Evolutionary conservation across 2,329 filamentous ascomycete genomes (phyloP).

Genomic region (Daldinia sp.): DNA sequence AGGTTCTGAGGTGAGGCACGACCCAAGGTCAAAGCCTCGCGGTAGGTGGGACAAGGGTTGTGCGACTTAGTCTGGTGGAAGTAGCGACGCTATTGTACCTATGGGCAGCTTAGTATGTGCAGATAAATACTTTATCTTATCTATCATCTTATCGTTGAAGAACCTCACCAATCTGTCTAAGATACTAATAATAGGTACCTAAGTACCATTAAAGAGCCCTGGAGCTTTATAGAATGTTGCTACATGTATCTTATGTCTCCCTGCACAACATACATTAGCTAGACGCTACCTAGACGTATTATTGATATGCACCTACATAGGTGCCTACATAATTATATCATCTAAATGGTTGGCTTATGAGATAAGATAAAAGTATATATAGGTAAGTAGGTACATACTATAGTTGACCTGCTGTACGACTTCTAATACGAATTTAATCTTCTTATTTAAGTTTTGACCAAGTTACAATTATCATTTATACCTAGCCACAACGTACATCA

Average conservation of each 20-base stretch:
- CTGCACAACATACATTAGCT: not conserved
- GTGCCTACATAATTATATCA: not conserved
- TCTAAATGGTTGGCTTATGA: not conserved
- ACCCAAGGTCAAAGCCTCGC: slow-evolving; percentile 31
- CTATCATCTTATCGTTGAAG: not conserved
- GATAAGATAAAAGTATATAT: not conserved
- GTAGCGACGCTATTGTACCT: not conserved
- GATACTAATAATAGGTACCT: no score
- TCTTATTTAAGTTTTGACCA: not conserved
- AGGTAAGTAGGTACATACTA: no score
- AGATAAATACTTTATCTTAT: not conserved
- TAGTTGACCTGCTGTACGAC: not conserved
- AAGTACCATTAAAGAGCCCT: no score
- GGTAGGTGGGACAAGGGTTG: slow-evolving; percentile 24
- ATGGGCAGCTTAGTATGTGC: not conserved
- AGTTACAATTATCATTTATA: not conserved
- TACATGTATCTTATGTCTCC: no score
- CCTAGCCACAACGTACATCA: not conserved
- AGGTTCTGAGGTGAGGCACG: slow-evolving; percentile 20
- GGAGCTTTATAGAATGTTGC: no score
- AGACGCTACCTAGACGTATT: no score
- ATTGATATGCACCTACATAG: not conserved
- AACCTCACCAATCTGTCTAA: not conserved
- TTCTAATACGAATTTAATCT: not conserved
- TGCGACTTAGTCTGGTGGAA: slow-evolving; percentile 18